Evolutionary conservation across 2,329 filamentous ascomycete species (phyloP).

Genomic region (Cyphellophora europaea): DNA sequence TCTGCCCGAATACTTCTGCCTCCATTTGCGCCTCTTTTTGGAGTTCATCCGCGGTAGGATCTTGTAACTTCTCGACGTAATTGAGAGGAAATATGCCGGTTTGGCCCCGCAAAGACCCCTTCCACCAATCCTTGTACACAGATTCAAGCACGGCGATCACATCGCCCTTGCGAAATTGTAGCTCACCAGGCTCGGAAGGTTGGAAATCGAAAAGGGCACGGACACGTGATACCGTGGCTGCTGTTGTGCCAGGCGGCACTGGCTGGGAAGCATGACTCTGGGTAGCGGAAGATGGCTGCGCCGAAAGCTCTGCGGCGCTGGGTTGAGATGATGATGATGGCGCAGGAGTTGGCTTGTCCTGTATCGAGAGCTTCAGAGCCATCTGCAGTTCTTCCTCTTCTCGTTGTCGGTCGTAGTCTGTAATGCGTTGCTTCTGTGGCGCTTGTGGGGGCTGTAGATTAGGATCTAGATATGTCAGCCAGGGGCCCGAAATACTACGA

Average conservation of each 20-base stretch:
- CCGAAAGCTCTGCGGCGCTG: constrained; percentile 23
- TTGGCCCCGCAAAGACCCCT: constrained; percentile 84
- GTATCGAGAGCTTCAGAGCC: constrained; percentile 83
- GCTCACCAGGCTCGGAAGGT: constrained; percentile 84
- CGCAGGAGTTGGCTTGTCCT: constrained; percentile 57
- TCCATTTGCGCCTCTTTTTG: constrained; percentile 97
- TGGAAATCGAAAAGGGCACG: constrained; percentile 90
- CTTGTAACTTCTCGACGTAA: constrained; percentile 94
- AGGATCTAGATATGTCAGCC: constrained; percentile 51
- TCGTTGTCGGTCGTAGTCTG: constrained; percentile 79
- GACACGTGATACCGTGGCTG: constrained; percentile 90
- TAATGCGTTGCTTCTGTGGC: constrained; percentile 85
- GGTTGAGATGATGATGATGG: constrained; percentile 24
- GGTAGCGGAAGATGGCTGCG: constrained; percentile 25
- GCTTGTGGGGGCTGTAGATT: constrained; percentile 86
- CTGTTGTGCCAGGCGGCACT: constrained; percentile 75
- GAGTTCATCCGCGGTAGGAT: constrained; percentile 88
- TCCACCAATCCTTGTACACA: constrained; percentile 99
- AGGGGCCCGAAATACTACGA: background rate
- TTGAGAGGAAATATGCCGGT: constrained; percentile 97
- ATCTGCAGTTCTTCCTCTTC: constrained; percentile 97
- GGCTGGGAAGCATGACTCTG: constrained; percentile 41
- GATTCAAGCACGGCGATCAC: constrained; percentile 95
- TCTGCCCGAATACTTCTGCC: constrained; percentile 65
- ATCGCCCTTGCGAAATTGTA: constrained; percentile 94